Evolutionary conservation across 495 filamentous ascomycete species (phyloP).

Genomic region (Penicillium fimorum): DNA sequence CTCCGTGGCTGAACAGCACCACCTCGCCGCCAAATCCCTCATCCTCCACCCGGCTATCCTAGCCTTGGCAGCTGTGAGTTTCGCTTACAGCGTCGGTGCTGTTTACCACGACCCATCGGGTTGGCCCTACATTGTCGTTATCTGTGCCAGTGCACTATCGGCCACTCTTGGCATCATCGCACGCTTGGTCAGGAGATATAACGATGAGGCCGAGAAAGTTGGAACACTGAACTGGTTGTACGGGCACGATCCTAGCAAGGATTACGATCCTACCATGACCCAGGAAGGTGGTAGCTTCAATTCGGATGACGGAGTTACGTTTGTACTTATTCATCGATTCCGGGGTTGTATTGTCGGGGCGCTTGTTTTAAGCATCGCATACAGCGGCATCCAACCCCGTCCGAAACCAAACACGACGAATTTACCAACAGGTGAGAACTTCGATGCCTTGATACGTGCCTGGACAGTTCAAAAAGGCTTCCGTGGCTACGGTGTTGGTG

Average conservation of each 20-base stretch:
- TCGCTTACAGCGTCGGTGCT: conserved; percentile 36
- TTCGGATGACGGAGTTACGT: conserved; percentile 8
- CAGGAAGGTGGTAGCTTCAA: neutral
- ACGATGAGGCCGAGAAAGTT: conserved; percentile 52
- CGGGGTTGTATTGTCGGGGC: conserved; percentile 58
- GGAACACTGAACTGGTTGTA: conserved; percentile 47
- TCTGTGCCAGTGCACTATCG: conserved; percentile 46
- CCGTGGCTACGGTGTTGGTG: conserved; percentile 65
- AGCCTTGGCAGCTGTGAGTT: conserved; percentile 29
- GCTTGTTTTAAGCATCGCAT: conserved; percentile 46
- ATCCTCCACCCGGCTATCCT: conserved; percentile 52
- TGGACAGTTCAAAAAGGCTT: conserved; percentile 72
- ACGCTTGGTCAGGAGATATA: conserved; percentile 44
- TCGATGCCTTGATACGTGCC: conserved; percentile 55
- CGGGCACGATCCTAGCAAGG: conserved; percentile 10
- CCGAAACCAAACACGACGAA: neutral
- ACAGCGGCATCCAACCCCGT: conserved; percentile 20
- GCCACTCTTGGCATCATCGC: conserved; percentile 40
- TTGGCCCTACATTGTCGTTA: conserved; percentile 18
- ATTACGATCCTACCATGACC: neutral
- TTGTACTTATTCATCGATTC: conserved; percentile 54
- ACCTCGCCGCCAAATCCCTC: conserved; percentile 50
- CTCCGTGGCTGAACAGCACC: conserved; percentile 63
- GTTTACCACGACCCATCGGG: conserved; percentile 39
- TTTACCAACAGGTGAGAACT: conserved; percentile 1